A percentile compares a stretch with the other conserved stretches of the same genome.
phyloP scores from a whole-genome alignment of 2,329 filamentous ascomycete species.

The Ceratocystis colombiana region DNA sequence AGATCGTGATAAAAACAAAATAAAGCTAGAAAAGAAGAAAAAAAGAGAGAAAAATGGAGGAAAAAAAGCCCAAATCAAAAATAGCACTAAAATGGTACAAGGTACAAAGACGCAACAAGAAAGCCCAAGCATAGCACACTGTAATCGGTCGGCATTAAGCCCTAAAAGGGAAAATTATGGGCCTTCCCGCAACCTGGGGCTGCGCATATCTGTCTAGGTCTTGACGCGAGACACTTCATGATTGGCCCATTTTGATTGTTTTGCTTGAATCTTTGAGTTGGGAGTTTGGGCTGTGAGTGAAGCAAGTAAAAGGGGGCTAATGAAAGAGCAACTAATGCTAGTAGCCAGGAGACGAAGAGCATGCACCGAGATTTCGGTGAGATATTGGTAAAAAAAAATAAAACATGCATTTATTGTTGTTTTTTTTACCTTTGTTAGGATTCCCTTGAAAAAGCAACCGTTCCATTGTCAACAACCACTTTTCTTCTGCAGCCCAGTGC shows the following conservation, averaged over 20 bases:
- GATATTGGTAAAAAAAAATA: not conserved
- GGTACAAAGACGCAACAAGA: constrained; percentile 3
- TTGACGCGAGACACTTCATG: constrained; percentile 7
- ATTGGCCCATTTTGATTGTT: constrained; percentile 5
- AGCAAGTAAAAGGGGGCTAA: not conserved
- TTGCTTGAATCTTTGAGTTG: no score
- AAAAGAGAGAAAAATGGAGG: constrained; percentile 14
- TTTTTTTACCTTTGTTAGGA: not conserved
- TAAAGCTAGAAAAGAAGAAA: not conserved
- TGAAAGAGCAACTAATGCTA: not conserved
- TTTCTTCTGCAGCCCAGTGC: no score
- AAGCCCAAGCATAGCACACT: not conserved
- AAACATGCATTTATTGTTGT: not conserved
- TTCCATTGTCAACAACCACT: not conserved
- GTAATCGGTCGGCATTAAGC: not conserved
- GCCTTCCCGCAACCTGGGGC: not conserved
- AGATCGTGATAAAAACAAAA: constrained; percentile 7
- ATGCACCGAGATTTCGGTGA: no score
- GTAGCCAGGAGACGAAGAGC: not conserved
- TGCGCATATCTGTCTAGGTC: not conserved
- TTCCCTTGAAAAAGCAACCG: not conserved
- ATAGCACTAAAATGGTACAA: constrained; percentile 14
- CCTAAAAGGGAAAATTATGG: constrained; percentile 14
- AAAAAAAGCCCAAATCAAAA: constrained; percentile 28
- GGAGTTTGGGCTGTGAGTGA: not conserved